These are phyloP conservation scores for Mycena pura DNA, from an alignment of 768 basidiomycete genomes.

Conservation along the genomic window DNA sequence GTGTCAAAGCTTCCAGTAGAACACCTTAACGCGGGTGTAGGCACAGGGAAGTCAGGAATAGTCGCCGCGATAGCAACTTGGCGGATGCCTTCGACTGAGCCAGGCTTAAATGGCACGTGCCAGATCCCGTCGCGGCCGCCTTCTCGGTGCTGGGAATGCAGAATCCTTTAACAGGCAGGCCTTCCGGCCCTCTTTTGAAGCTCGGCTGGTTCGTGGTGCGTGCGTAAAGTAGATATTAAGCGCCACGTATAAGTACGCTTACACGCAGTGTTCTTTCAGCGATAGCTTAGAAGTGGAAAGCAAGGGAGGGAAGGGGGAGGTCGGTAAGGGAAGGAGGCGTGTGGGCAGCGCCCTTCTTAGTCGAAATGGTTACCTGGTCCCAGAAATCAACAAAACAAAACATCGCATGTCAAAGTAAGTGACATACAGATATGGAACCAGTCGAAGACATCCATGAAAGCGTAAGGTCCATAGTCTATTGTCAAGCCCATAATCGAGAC, in stretches of 20 bases:
- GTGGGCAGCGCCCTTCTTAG: no score
- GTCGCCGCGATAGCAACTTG: constrained; percentile 96
- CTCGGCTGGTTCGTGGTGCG: no score
- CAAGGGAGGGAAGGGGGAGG: no score
- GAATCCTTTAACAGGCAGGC: constrained; percentile 97
- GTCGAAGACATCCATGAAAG: constrained; percentile 95
- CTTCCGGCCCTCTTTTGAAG: no score
- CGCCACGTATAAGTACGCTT: no score
- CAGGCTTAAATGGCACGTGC: constrained; percentile 98
- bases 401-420: no score
- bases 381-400: no score
- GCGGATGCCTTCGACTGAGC: constrained; percentile 95
- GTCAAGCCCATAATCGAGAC: constrained; percentile 79
- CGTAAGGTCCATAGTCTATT: constrained; percentile 87
- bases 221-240: no score
- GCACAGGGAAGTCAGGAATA: constrained; percentile 95
- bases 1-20: constrained; percentile 99
- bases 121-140: constrained; percentile 95
- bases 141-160: constrained; percentile 98
- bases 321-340: no score
- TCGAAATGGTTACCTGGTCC: no score
- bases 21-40: constrained; percentile 91
- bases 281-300: no score
- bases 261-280: no score
- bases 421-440: constrained; percentile 87